phyloP scores from a whole-genome alignment of 2,329 filamentous ascomycete species.

The Capronia epimyces region DNA sequence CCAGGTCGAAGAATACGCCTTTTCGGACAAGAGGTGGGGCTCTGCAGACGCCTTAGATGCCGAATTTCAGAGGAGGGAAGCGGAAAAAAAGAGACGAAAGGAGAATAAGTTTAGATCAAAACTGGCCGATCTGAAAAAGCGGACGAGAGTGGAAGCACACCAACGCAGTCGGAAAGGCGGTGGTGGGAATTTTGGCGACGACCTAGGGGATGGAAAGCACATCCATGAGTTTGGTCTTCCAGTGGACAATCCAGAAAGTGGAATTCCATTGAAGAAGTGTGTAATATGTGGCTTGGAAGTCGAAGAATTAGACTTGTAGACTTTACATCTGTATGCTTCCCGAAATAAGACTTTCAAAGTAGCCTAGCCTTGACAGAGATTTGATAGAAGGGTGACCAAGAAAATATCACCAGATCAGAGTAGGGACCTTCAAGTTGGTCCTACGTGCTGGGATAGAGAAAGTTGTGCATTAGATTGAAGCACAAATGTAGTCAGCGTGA shows the following conservation, averaged over 20 bases:
- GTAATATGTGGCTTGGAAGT: conserved; percentile 63
- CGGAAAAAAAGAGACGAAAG: conserved; percentile 76
- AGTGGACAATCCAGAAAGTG: conserved; percentile 53
- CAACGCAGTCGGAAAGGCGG: conserved; percentile 58
- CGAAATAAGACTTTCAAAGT: neutral
- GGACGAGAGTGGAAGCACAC: conserved; percentile 86
- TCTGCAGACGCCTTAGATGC: conserved; percentile 76
- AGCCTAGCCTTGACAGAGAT: no score
- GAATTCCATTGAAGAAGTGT: conserved; percentile 63
- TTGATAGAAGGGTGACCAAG: no score
- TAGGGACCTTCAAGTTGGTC: no score
- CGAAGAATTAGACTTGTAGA: conserved; percentile 58
- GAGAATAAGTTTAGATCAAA: conserved; percentile 90
- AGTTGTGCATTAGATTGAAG: no score
- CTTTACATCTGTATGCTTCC: neutral
- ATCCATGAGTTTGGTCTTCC: conserved; percentile 76
- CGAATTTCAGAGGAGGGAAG: conserved; percentile 75
- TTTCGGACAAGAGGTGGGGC: conserved; percentile 80
- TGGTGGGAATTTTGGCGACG: conserved; percentile 66
- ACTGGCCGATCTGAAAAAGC: conserved; percentile 82
- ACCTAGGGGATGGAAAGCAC: conserved; percentile 65
- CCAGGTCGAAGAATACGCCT: conserved; percentile 91
- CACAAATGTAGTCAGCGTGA: no score
- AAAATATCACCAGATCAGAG: no score
- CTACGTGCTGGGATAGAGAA: no score